A percentile compares a stretch with the other conserved stretches of the same genome.
phyloP scores from a whole-genome alignment of 78 protist species.

The Dictyostelium capitatum region DNA sequence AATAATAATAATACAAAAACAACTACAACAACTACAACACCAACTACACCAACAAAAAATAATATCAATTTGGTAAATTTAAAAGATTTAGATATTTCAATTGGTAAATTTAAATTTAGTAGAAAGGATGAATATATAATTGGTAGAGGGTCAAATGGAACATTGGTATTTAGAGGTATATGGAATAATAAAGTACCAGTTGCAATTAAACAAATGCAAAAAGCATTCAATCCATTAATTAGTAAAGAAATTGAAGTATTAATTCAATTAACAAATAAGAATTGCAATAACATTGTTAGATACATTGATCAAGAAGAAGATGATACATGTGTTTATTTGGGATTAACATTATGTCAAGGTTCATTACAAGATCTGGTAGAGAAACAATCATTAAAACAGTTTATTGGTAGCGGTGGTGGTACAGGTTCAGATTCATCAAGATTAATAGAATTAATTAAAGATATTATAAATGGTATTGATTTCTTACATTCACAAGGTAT shows the following conservation, averaged over 20 bases:
- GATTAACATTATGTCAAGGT: conserved; percentile 40
- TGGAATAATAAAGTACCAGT: conserved; percentile 69
- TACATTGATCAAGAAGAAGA: conserved; percentile 76
- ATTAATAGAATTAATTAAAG: conserved; percentile 8
- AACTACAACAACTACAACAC: conserved; percentile 5
- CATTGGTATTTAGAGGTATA: conserved; percentile 43
- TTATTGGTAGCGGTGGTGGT: background rate
- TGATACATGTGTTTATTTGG: conserved; percentile 44
- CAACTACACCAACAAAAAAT: background rate
- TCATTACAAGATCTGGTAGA: conserved; percentile 51
- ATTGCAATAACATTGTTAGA: conserved; percentile 37
- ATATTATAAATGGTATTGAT: conserved; percentile 41
- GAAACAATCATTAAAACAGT: background rate
- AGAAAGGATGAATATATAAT: conserved; percentile 25
- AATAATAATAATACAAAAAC: background rate
- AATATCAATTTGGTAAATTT: background rate
- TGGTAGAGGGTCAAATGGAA: conserved; percentile 74
- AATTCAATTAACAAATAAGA: conserved; percentile 25
- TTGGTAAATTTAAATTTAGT: conserved; percentile 77
- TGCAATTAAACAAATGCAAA: conserved; percentile 62
- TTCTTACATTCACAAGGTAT: conserved; percentile 45
- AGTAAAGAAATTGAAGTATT: conserved; percentile 57
- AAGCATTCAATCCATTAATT: conserved; percentile 32
- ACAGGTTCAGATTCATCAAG: background rate
- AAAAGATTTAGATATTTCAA: conserved; percentile 11